Conservation (phyloP, 2,329 filamentous ascomycete genomes). For the Xylaria arbuscula region DNA sequence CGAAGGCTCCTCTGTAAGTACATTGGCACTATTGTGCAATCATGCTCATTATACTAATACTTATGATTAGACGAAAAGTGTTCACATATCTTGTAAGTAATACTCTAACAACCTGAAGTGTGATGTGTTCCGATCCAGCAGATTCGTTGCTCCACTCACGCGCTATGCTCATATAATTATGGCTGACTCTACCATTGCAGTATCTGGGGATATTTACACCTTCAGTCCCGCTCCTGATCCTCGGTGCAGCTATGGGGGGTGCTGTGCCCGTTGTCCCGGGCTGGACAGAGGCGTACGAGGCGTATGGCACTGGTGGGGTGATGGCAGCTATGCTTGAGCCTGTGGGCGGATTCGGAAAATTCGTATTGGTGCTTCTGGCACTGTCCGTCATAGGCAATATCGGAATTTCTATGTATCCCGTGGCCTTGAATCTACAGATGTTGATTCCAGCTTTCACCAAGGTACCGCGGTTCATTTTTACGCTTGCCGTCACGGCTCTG, state of each 20-base stretch:
- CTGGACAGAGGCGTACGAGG: constrained; percentile 42
- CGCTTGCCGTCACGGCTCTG: constrained; percentile 54
- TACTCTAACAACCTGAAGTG: no score
- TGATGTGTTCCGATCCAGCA: no score
- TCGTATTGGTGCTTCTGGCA: constrained; percentile 53
- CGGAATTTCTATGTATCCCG: constrained; percentile 53
- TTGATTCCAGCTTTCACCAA: constrained; percentile 53
- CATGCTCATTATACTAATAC: not conserved
- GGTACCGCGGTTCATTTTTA: constrained; percentile 57
- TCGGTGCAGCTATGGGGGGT: constrained; percentile 45
- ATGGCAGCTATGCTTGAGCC: constrained; percentile 43
- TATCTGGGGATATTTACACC: constrained; percentile 64
- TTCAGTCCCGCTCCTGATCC: constrained; percentile 61
- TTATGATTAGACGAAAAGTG: constrained; percentile 45
- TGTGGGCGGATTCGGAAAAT: constrained; percentile 52
- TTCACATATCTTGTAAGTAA: constrained; percentile 55
- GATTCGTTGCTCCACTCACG: not conserved
- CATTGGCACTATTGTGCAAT: no score
- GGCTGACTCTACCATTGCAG: not conserved
- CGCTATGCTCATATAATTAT: not conserved
- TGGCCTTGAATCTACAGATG: constrained; percentile 56
- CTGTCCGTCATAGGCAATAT: constrained; percentile 54
- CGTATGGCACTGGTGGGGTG: constrained; percentile 41
- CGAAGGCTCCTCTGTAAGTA: constrained; percentile 43
- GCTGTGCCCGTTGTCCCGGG: constrained; percentile 39